These are phyloP conservation scores for Colletotrichum salicis DNA, from an alignment of 2,329 filamentous ascomycete species.

Conservation along the genomic window DNA sequence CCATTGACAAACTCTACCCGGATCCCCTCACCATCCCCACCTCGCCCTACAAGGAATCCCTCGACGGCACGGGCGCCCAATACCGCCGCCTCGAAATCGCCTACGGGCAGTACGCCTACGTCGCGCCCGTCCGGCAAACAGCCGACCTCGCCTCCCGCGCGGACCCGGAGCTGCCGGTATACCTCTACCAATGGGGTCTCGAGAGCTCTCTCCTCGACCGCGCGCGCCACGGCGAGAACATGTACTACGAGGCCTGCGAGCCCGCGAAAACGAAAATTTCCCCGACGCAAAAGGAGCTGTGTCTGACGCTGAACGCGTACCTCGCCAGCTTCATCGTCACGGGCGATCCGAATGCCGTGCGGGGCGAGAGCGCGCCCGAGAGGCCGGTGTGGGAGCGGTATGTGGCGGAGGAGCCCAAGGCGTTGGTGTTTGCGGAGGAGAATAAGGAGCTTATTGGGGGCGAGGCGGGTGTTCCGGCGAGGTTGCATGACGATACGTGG, in stretches of 20 bases:
- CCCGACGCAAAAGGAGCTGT: slow-evolving; percentile 47
- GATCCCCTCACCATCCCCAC: slow-evolving; percentile 42
- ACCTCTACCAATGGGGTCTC: slow-evolving; percentile 68
- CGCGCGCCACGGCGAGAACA: slow-evolving; percentile 61
- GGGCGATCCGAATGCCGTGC: slow-evolving; percentile 21
- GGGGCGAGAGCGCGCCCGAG: slow-evolving; percentile 35
- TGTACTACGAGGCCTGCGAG: slow-evolving; percentile 36
- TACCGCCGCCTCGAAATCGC: slow-evolving; percentile 68
- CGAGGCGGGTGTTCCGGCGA: slow-evolving; percentile 52
- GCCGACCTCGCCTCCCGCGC: slow-evolving; percentile 53
- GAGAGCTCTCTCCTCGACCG: slow-evolving; percentile 48
- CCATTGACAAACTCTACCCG: slow-evolving; percentile 69
- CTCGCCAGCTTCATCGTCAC: slow-evolving; percentile 51
- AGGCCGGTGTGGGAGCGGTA: slow-evolving; percentile 52
- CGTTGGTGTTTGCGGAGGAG: slow-evolving; percentile 68
- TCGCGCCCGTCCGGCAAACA: slow-evolving; percentile 72
- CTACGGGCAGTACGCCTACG: slow-evolving; percentile 73
- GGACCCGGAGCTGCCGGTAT: slow-evolving; percentile 13
- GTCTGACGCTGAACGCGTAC: slow-evolving; percentile 51
- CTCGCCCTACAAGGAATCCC: slow-evolving; percentile 26
- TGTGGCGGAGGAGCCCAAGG: slow-evolving; percentile 40
- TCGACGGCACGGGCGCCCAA: slow-evolving; percentile 57
- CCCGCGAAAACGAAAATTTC: slow-evolving; percentile 54
- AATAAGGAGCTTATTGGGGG: slow-evolving; percentile 63
- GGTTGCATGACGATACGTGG: slow-evolving; percentile 54